Conservation (phyloP, 1,284 basidiomycete species). For the Chiua sp. region DNA sequence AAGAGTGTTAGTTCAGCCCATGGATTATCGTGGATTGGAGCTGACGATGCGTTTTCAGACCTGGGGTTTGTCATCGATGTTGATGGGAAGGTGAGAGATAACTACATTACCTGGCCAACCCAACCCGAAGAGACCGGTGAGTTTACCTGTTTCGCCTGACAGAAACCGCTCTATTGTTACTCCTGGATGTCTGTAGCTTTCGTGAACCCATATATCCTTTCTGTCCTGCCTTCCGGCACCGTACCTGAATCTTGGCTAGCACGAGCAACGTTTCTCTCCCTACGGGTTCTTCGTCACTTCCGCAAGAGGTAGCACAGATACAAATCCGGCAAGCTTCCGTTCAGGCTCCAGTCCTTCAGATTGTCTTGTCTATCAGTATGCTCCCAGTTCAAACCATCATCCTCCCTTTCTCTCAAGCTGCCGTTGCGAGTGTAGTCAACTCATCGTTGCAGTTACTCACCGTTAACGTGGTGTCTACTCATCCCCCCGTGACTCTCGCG, state of each 20-base stretch:
- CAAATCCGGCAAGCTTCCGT: slow-evolving; percentile 40
- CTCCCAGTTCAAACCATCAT: slow-evolving; percentile 66
- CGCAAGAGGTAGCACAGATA: slow-evolving; percentile 21
- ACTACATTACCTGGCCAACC: slow-evolving; percentile 77
- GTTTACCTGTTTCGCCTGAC: slow-evolving; percentile 15
- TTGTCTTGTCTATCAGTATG: slow-evolving; percentile 79
- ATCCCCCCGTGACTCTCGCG: slow-evolving; percentile 43
- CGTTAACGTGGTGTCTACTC: slow-evolving; percentile 44
- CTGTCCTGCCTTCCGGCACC: slow-evolving; percentile 73
- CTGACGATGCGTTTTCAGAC: slow-evolving; percentile 50
- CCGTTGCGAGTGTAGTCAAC: slow-evolving; percentile 19
- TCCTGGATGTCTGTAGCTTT: slow-evolving; percentile 54
- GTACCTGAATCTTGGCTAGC: slow-evolving; percentile 42
- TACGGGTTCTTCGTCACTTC: slow-evolving; percentile 27
- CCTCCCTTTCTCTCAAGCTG: slow-evolving; percentile 59
- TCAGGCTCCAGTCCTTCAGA: slow-evolving; percentile 69
- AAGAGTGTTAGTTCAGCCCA: slow-evolving; percentile 70
- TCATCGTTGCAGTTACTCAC: slow-evolving; percentile 59
- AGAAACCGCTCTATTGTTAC: not conserved
- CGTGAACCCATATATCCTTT: slow-evolving; percentile 86
- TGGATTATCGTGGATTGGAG: not conserved
- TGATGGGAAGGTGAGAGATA: slow-evolving; percentile 68
- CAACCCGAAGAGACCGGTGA: slow-evolving; percentile 83
- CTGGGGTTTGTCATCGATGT: slow-evolving; percentile 75
- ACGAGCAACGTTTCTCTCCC: slow-evolving; percentile 31